A percentile compares a stretch with the other conserved stretches of the same genome.
These are phyloP conservation scores for Ogataea glucozyma DNA, from an alignment of 805 yeast genomes.

Conservation along the genomic window DNA sequence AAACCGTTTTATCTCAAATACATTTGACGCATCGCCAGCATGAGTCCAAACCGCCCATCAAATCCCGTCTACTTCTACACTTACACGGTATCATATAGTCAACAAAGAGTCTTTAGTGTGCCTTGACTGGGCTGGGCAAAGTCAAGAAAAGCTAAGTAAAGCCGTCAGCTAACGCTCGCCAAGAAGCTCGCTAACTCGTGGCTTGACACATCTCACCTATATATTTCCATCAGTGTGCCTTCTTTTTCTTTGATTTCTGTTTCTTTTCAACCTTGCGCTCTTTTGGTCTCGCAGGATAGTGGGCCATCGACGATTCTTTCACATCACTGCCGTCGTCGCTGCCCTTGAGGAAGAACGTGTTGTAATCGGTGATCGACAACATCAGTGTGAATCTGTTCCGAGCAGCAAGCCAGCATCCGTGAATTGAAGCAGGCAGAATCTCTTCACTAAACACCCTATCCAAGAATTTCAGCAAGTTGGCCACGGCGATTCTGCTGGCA, in stretches of 20 bases:
- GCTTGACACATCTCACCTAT: neutral
- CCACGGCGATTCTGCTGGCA: slow-evolving; percentile 35
- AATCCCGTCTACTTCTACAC: no score
- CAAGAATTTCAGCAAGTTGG: slow-evolving; percentile 24
- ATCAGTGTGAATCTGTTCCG: slow-evolving; percentile 22
- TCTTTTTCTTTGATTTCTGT: slow-evolving; percentile 15
- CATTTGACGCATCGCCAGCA: no score
- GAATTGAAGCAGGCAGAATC: slow-evolving; percentile 14
- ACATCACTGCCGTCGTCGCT: slow-evolving; percentile 8
- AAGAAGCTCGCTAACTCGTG: neutral
- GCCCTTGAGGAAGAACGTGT: slow-evolving; percentile 3
- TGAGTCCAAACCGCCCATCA: no score
- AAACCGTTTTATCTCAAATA: no score
- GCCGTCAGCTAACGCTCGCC: no score
- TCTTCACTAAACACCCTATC: slow-evolving; percentile 25
- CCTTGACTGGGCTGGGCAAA: no score
- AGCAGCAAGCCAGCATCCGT: slow-evolving; percentile 20
- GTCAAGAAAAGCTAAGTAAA: no score
- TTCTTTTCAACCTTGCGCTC: slow-evolving; percentile 9
- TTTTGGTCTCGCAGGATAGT: neutral
- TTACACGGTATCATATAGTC: no score
- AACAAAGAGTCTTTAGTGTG: no score
- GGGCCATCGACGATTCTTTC: slow-evolving; percentile 5
- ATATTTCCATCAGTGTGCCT: slow-evolving; percentile 9
- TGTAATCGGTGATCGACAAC: slow-evolving; percentile 23